phyloP scores from a whole-genome alignment of 2,329 filamentous ascomycete species.

The Harringtonia lauricola region DNA sequence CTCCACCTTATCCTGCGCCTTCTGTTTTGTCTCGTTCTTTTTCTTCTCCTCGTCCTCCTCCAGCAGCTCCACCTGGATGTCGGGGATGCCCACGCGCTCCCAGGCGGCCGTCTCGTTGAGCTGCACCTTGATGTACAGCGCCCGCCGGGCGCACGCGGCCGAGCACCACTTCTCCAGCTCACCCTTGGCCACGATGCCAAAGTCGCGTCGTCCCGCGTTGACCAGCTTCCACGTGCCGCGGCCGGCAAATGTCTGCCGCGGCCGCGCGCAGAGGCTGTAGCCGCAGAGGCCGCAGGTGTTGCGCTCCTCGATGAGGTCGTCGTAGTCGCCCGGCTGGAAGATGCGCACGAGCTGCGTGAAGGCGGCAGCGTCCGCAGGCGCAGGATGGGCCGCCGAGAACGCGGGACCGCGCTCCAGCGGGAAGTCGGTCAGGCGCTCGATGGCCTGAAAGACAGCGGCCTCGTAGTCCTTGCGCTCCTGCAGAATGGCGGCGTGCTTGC shows the following conservation, averaged over 20 bases:
- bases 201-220: constrained; percentile 37
- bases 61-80: constrained; percentile 48
- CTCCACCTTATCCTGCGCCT: constrained; percentile 14
- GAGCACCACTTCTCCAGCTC: constrained; percentile 84
- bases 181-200: constrained; percentile 57
- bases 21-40: constrained; percentile 16
- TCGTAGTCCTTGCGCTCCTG: constrained; percentile 75
- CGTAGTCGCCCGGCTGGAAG: constrained; percentile 84
- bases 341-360: constrained; percentile 58
- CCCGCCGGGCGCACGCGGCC: constrained; percentile 63
- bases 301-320: constrained; percentile 78
- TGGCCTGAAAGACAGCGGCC: constrained; percentile 57
- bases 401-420: constrained; percentile 25
- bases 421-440: constrained; percentile 59
- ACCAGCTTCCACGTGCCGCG: constrained; percentile 60
- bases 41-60: constrained; percentile 49
- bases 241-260: constrained; percentile 43
- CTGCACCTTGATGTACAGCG: constrained; percentile 81
- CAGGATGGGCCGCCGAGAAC: constrained; percentile 33
- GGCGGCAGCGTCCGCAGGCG: constrained; percentile 45
- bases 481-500: constrained; percentile 73
- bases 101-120: constrained; percentile 76
- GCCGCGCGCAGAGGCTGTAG: constrained; percentile 64
- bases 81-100: constrained; percentile 55
- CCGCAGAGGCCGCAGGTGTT: constrained; percentile 76